Evolutionary conservation across 2,329 filamentous ascomycete genomes (phyloP), one percentile per base, ranked within the genome.

Genomic region (Trichoderma harzianum): DNA sequence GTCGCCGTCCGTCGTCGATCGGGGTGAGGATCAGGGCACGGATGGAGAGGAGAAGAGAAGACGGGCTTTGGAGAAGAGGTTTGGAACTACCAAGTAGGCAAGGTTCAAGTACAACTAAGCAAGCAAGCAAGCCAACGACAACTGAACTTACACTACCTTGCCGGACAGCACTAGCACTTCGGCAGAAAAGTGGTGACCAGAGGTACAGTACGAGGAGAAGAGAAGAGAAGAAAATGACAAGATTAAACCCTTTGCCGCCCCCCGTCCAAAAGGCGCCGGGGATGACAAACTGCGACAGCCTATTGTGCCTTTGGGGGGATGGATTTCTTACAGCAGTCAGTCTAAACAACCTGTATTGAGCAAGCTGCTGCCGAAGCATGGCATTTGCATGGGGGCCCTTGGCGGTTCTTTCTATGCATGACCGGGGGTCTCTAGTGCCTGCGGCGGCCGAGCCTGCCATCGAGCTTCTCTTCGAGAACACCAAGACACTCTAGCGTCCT

Each of bases 401-500:
- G 63, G 43, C 32, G 24, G 32, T 58, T 30, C 64, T 62, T 24
- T 24, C 58, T 24, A 43, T 67, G 64, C 64, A 43, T 30, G 65
- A 68, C 53, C 32, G 39, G 65, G 39, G 65, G 65, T n/a, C 34
- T 18, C 28, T 32, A 51, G 64, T 30, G 64, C 18, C 32, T 69
- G 53, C 66, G 58, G 65, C 65, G 57, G 65, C 65, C 65, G 55
- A 58, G 34, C 32, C 51, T 60, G 36, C 65, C 55, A 60, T 60
- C 14, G 53, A 61, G 55, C 55, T 69, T 69, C 66, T 69, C 32
- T 32, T 69, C 66, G 34, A 58, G 65, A 65, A 65, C 63, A 65
- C 63, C 63, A 65, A 66, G 63, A 66, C 66, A 43, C 66, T 69
- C 66, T 69, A 69, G 66, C 66, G 66, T 16, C 55, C 66, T 69